Evolutionary conservation across 345 rosid genomes (phyloP), one percentile per base, ranked within the genome.

Genomic region (Noccaea bulbosa): DNA sequence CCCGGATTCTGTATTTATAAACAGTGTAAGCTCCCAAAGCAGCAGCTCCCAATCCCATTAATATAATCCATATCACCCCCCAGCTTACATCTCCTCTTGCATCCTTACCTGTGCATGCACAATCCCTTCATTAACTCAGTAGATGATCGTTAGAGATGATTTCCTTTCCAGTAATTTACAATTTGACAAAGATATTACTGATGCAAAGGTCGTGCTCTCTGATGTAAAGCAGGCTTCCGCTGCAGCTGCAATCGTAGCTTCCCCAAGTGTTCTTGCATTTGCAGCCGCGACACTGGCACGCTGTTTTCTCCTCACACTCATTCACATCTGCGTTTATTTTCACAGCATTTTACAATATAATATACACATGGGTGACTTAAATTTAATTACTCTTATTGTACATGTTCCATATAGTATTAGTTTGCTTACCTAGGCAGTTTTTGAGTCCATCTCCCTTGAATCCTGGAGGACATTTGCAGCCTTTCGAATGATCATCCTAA

Each of bases 1-100:
- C 98, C 87, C 98, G 85, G 64, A 92, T 70, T 75, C 92, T 86
- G 73, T 92, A 86, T 82, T 88, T 92, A 82, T 93, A 93, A 64
- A 93, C 78, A 32, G 92, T 86, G 78, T 87, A 93, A 49, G 87
- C 97, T 33, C 98, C 98, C 32, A 85, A 90, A 69, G 77, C 91
- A 71, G 90, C 91, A 83, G 92, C 80, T 9, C 83, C 81, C 77
- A 93, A 62, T 80, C 89, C 94, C 24, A 93, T 79, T 68, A 86
- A 30, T 59, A 91, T 93, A 77, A 93, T 81, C 97, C 92, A 86
- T 65, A 93, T 77, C 30, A 91, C 97, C 67, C 92, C 78, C 98
- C 96, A 93, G 16, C 93, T 86, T 35, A 74, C 50, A 15, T 74
- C 78, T 51, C 63, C 73, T 67, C 78, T 74, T 51, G 49, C 78